Conservation (phyloP, 306 rosid genomes). For the Dalbergia cultrata region DNA sequence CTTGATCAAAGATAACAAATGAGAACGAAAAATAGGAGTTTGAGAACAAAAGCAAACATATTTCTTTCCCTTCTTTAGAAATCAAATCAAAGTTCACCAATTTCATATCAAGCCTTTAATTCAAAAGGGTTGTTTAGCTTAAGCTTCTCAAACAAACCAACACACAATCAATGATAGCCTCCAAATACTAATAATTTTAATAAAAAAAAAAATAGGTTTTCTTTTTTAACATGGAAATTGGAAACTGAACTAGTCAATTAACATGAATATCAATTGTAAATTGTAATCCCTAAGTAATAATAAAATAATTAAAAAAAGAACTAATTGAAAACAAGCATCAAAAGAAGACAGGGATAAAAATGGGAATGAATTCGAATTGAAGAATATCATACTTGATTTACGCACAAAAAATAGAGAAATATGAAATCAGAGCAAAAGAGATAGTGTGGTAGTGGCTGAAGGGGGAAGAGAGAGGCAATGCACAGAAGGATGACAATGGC, state of each 20-base stretch:
- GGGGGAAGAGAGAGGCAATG: no score
- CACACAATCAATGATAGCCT: constrained; percentile 1
- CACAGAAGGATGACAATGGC: no score
- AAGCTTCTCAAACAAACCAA: constrained; percentile 8
- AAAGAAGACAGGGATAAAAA: not conserved
- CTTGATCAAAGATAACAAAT: not conserved
- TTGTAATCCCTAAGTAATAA: not conserved
- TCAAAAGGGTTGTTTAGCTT: not conserved
- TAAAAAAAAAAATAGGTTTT: not conserved
- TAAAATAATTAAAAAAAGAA: not conserved
- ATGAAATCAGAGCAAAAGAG: constrained; percentile 17
- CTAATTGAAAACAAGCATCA: constrained; percentile 4
- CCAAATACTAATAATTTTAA: not conserved
- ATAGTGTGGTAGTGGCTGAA: not conserved
- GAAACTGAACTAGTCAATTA: not conserved
- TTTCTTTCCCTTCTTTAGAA: not conserved
- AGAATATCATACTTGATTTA: constrained; percentile 37
- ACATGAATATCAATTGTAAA: constrained; percentile 17
- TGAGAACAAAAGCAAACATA: not conserved
- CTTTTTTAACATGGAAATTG: not conserved
- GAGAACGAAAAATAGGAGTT: not conserved
- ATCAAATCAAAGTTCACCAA: constrained; percentile 27
- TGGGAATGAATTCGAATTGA: not conserved
- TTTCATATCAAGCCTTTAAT: constrained; percentile 31
- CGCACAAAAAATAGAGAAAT: constrained; percentile 12